Conservation (phyloP, 768 basidiomycete genomes). For the Tephrocybe rancida region DNA sequence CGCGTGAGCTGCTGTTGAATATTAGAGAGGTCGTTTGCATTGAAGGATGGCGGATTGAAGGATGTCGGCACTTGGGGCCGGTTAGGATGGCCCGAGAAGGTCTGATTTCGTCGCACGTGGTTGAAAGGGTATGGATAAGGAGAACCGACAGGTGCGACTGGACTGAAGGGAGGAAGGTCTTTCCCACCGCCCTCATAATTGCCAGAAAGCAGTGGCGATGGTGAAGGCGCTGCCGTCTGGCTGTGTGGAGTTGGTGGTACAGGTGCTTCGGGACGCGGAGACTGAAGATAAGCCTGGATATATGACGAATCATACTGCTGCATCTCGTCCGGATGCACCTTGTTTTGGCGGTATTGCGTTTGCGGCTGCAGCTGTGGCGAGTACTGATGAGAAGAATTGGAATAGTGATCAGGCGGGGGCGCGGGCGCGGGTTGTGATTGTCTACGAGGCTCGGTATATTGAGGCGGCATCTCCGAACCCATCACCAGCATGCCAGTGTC, state of each 20-base stretch:
- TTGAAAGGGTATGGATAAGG: slow-evolving; percentile 81
- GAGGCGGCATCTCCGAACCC: slow-evolving; percentile 28
- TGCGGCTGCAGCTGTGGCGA: slow-evolving; percentile 7
- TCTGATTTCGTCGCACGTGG: slow-evolving; percentile 63
- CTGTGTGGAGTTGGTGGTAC: slow-evolving; percentile 81
- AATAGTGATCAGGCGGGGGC: slow-evolving; percentile 22
- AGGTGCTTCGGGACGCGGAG: slow-evolving; percentile 71
- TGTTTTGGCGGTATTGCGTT: slow-evolving; percentile 38
- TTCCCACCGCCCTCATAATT: slow-evolving; percentile 42
- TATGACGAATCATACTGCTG: slow-evolving; percentile 65
- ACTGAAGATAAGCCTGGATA: slow-evolving; percentile 58
- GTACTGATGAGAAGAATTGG: slow-evolving; percentile 12
- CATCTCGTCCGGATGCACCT: slow-evolving; percentile 56
- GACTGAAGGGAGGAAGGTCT: slow-evolving; percentile 47
- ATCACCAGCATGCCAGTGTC: slow-evolving; percentile 26
- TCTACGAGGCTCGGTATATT: slow-evolving; percentile 30
- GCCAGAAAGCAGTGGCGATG: slow-evolving; percentile 63
- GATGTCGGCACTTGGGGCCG: slow-evolving; percentile 32
- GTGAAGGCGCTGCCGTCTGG: slow-evolving; percentile 74
- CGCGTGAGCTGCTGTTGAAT: slow-evolving; percentile 73
- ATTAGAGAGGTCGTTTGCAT: slow-evolving; percentile 43
- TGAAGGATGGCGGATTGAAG: slow-evolving; percentile 43
- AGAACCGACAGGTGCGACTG: slow-evolving; percentile 63
- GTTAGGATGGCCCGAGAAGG: slow-evolving; percentile 36
- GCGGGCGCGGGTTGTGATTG: slow-evolving; percentile 13